Evolutionary conservation across 257 asterid species (phyloP).

Genomic region (Linaria vulgaris): DNA sequence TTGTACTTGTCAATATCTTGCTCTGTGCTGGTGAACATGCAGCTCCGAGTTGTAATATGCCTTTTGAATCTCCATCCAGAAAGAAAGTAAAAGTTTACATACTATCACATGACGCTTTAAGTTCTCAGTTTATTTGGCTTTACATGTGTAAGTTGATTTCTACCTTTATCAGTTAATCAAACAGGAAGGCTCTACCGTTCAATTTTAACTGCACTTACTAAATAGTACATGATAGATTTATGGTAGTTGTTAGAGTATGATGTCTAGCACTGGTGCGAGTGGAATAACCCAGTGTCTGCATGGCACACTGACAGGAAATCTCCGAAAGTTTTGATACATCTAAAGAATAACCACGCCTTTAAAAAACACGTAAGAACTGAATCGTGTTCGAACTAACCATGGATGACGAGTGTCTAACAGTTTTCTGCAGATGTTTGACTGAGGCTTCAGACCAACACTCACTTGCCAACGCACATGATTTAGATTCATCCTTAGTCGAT

Average conservation of each 20-base stretch:
- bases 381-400: conserved; percentile 54
- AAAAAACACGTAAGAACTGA: conserved; percentile 8
- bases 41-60: not conserved
- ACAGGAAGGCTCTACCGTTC: not conserved
- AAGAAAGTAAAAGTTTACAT: too few species aligned
- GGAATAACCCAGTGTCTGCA: not conserved
- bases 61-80: not conserved
- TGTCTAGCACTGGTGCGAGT: not conserved
- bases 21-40: not conserved
- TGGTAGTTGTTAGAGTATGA: not conserved
- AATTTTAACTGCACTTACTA: not conserved
- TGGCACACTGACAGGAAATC: not conserved
- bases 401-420: conserved; percentile 70
- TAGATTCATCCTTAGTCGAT: conserved; percentile 42
- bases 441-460: conserved; percentile 85
- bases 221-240: not conserved
- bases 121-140: not conserved
- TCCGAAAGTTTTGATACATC: not conserved
- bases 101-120: not conserved
- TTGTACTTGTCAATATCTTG: not conserved
- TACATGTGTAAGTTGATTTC: not conserved
- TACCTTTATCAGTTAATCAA: not conserved
- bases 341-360: not conserved
- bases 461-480: conserved; percentile 47
- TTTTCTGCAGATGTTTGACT: conserved; percentile 65